A percentile compares a stretch with the other conserved stretches of the same genome.
These are phyloP conservation scores for Trichoderma arundinaceum DNA, from an alignment of 2,329 filamentous ascomycete genomes.

Conservation along the genomic window DNA sequence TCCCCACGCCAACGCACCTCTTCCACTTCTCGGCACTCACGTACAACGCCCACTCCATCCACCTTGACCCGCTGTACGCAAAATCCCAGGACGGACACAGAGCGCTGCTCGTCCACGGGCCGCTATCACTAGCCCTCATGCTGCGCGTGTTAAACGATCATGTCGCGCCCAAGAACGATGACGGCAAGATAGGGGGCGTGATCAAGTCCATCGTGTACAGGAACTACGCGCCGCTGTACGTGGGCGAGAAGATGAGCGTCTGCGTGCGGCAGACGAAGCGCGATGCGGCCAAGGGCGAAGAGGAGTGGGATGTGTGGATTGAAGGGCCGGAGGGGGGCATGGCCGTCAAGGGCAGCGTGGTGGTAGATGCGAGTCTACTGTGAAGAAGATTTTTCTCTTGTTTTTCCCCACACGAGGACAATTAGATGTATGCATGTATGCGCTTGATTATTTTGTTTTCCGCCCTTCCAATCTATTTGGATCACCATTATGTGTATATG, in stretches of 20 bases:
- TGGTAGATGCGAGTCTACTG: conserved; percentile 23
- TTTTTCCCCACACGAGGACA: too few species aligned
- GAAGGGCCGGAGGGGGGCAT: conserved; percentile 65
- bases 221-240: conserved; percentile 83
- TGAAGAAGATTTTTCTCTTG: too few species aligned
- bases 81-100: conserved; percentile 74
- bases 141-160: conserved; percentile 62
- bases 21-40: conserved; percentile 91
- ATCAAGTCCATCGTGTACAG: conserved; percentile 69
- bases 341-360: conserved; percentile 64
- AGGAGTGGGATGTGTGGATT: conserved; percentile 68
- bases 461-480: not conserved
- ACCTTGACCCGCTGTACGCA: conserved; percentile 77
- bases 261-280: conserved; percentile 62
- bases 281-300: conserved; percentile 51
- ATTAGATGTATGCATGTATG: not conserved
- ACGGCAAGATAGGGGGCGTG: not conserved
- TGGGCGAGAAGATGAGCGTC: conserved; percentile 70
- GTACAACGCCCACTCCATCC: conserved; percentile 91
- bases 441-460: not conserved
- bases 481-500: not conserved
- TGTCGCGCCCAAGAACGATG: conserved; percentile 31
- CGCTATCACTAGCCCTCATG: conserved; percentile 78
- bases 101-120: conserved; percentile 83
- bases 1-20: conserved; percentile 72